Evolutionary conservation across 2,329 filamentous ascomycete genomes (phyloP), one percentile per base, ranked within the genome.

Genomic region (Epicoccum nigrum): DNA sequence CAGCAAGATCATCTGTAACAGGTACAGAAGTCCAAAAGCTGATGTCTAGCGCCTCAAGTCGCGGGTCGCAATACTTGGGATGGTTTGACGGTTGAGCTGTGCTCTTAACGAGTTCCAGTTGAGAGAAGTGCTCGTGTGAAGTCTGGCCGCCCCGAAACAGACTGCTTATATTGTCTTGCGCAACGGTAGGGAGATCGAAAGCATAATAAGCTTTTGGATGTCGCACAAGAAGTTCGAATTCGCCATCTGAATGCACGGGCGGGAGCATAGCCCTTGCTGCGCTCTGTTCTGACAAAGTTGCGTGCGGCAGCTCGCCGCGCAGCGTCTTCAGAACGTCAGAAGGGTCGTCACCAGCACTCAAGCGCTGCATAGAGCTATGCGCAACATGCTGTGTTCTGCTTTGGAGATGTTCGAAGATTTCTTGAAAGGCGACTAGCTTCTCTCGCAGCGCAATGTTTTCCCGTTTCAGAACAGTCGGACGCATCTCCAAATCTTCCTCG

Each of bases 21-120:
- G 38, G 17, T 15, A 54, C 27, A n/a, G 50, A 50, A 1, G 54
- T 57, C 54, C 54, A 57, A 34, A 57, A 57, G 7, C 31, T 34
- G 15, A 57, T 48, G 21, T 54, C 42, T 13, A 57, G 34, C 37
- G 30, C 27, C 17, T 46, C 51, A 27, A 57, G 54, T 23, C 54
- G 51, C 19, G 43, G 15, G 16, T 57, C 54, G 30, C 48, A 57
- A 35, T 54, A 57, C 13, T 19, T 41, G 12, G 35, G 23, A 8
- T 34, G 43, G 11, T 43, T 6, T n/a, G 37, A 52, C 20, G 43
- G 28, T 3, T 19, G 8, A 2, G 33, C 12, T 4, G 38, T 52
- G 32, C 27, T 45, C n/a, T 43, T 21, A 3, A 38, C 39, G 16
- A 21, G 11, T 19, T 47, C 38, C 12, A 47, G 38, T 25, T 52